Evolutionary conservation across 2,329 filamentous ascomycete species (phyloP).

Genomic region (Claviceps cyperi): DNA sequence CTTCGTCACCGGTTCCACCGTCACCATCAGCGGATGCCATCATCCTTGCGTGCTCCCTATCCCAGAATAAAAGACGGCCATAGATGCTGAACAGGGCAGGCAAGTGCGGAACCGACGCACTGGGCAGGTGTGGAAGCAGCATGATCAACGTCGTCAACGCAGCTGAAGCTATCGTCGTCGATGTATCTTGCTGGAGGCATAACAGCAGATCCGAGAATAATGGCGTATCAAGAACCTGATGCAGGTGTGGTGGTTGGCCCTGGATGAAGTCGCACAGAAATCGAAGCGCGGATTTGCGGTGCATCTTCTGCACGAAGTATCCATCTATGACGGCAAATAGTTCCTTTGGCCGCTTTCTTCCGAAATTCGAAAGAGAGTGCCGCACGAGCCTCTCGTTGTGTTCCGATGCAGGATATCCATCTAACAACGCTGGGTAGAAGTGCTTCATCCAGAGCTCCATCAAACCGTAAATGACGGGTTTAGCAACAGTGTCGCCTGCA

Average conservation of each 20-base stretch:
- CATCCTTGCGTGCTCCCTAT: slow-evolving; percentile 34
- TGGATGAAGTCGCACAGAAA: slow-evolving; percentile 61
- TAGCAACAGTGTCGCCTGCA: slow-evolving; percentile 27
- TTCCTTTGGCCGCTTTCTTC: slow-evolving; percentile 55
- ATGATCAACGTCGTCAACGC: slow-evolving; percentile 64
- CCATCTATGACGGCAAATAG: slow-evolving; percentile 52
- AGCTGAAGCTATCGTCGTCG: slow-evolving; percentile 60
- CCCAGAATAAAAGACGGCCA: slow-evolving; percentile 67
- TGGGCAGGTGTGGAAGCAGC: slow-evolving; percentile 70
- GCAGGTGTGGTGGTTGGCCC: slow-evolving; percentile 64
- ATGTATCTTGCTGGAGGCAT: slow-evolving; percentile 65
- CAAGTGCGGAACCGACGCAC: slow-evolving; percentile 51
- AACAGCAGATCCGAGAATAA: slow-evolving; percentile 57
- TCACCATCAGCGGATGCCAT: slow-evolving; percentile 17
- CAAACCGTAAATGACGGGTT: slow-evolving; percentile 41
- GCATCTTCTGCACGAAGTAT: slow-evolving; percentile 48
- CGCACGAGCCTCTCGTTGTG: slow-evolving; percentile 36
- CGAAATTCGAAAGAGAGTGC: slow-evolving; percentile 41
- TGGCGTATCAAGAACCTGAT: slow-evolving; percentile 56
- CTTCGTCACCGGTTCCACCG: slow-evolving; percentile 23
- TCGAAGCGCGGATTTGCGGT: slow-evolving; percentile 48
- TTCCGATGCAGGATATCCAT: slow-evolving; percentile 22
- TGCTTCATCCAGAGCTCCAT: slow-evolving; percentile 43
- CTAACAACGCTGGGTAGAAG: slow-evolving; percentile 21
- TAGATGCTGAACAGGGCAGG: slow-evolving; percentile 71